Evolutionary conservation across 441 rosid genomes (phyloP), one percentile per base, ranked within the genome.

Genomic region (Erodium chrysanthum): DNA sequence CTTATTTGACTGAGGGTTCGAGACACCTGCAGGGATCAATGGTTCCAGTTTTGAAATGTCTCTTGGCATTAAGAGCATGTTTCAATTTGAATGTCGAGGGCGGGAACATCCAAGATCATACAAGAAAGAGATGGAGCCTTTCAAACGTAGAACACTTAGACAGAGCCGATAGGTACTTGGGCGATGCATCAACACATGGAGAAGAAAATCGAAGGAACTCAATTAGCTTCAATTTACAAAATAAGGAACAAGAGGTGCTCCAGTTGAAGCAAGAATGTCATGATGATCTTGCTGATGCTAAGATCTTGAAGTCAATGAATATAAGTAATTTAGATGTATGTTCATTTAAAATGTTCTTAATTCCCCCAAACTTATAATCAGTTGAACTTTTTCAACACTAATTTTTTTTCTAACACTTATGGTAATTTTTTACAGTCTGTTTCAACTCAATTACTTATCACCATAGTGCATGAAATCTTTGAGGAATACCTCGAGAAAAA

Each of bases 11-110:
- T 65, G 61, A 81, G 80, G 60, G 74, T 66, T 65, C 70, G 76
- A 66, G 44, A 71, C 68, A 42, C 73, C 52, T 75, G 74, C 88
- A 91, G 96, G 93, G 97, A 50, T 70, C 85, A 52, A 84, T 88
- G 93, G 76, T 71, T 66, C 88, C 96, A 58, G 90, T 91, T 79
- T 72, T 86, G 71, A 84, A 85, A 77, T 88, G 90, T 78, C 88
- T 91, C 62, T 78, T 76, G 76, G 80, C 84, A 2, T 95, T 91
- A 69, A 81, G 79, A 73, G 77, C 85, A 46, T 81, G 83, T 65
- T 84, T 81, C 74, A 72, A 64, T 71, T 71, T 73, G 37, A 77
- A 64, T 59, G 79, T 73, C 15, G 83, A 76, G 70, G 74, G 67
- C 73, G 86, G 77, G 66, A 79, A 73, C 59, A 68, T 59, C 63